A percentile compares a stretch with the other conserved stretches of the same genome.
phyloP scores from a whole-genome alignment of 257 asterid species.

The Gardenia jasminoides region DNA sequence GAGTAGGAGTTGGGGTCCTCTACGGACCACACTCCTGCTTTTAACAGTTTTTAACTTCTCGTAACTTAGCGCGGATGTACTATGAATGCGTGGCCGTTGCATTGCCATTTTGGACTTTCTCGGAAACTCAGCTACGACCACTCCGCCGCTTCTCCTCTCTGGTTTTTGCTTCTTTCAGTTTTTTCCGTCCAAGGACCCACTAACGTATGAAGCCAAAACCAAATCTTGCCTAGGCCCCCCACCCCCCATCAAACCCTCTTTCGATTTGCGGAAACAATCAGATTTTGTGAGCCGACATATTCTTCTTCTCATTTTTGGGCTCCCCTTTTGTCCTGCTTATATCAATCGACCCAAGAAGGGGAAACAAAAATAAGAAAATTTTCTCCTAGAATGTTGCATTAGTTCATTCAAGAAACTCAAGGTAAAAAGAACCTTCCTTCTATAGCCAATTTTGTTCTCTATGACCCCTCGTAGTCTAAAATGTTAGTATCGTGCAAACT shows the following conservation, averaged over 20 bases:
- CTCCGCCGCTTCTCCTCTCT: no score
- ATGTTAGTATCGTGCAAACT: not conserved
- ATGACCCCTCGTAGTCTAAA: not conserved
- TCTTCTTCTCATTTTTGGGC: not conserved
- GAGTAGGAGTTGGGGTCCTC: no score
- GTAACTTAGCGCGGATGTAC: no score
- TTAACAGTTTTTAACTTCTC: no score
- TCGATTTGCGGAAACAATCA: not conserved
- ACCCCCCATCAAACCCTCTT: not conserved
- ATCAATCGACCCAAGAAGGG: not conserved
- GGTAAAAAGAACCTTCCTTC: not conserved
- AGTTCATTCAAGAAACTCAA: constrained; percentile 4
- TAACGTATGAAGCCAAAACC: not conserved
- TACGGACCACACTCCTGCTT: no score
- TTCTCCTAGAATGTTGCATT: not conserved
- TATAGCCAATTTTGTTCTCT: not conserved
- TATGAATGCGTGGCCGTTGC: no score
- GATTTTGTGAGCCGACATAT: constrained; percentile 6
- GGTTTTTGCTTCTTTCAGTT: not conserved
- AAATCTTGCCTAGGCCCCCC: not conserved
- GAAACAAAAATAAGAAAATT: not conserved
- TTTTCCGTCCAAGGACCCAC: not conserved
- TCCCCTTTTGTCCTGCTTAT: not conserved
- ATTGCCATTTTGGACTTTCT: no score
- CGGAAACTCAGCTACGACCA: no score